Evolutionary conservation across 495 filamentous ascomycete genomes (phyloP).

Genomic region (Thermothielavioides terrestris): DNA sequence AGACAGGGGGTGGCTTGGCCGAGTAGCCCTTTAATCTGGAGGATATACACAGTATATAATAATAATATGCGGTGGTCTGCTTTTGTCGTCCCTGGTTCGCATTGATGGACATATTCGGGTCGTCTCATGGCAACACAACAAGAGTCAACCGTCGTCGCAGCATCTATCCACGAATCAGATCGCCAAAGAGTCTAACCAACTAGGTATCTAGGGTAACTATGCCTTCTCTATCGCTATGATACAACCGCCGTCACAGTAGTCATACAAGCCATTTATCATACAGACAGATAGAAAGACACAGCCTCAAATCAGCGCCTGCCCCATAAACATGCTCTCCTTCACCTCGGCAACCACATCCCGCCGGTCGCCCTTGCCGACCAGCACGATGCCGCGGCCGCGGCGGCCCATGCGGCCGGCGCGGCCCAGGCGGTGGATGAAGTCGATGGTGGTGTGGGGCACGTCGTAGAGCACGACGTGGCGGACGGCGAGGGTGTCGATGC

Average conservation of each 20-base stretch:
- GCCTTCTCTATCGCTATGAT: too few species aligned
- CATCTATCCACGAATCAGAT: too few species aligned
- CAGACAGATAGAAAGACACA: too few species aligned
- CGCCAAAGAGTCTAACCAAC: too few species aligned
- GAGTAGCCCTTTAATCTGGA: background rate
- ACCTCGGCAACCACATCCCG: slow-evolving; percentile 89
- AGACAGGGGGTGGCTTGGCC: background rate
- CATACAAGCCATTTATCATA: slow-evolving; percentile 6
- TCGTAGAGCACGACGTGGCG: slow-evolving; percentile 88
- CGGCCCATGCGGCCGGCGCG: slow-evolving; percentile 87
- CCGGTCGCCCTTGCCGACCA: slow-evolving; percentile 83
- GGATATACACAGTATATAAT: too few species aligned
- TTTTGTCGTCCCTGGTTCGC: too few species aligned
- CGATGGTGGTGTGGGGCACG: slow-evolving; percentile 89
- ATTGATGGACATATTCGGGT: too few species aligned
- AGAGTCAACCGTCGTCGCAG: too few species aligned
- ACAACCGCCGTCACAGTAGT: too few species aligned
- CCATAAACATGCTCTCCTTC: slow-evolving; percentile 87
- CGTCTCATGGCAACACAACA: too few species aligned
- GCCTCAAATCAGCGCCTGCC: slow-evolving; percentile 73
- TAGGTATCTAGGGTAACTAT: background rate
- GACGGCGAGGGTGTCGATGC: slow-evolving; percentile 91
- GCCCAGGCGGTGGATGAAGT: slow-evolving; percentile 93
- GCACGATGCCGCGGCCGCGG: slow-evolving; percentile 77
- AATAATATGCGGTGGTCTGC: too few species aligned